phyloP scores from a whole-genome alignment of 2,329 filamentous ascomycete species.

The Botrytis paeoniae region DNA sequence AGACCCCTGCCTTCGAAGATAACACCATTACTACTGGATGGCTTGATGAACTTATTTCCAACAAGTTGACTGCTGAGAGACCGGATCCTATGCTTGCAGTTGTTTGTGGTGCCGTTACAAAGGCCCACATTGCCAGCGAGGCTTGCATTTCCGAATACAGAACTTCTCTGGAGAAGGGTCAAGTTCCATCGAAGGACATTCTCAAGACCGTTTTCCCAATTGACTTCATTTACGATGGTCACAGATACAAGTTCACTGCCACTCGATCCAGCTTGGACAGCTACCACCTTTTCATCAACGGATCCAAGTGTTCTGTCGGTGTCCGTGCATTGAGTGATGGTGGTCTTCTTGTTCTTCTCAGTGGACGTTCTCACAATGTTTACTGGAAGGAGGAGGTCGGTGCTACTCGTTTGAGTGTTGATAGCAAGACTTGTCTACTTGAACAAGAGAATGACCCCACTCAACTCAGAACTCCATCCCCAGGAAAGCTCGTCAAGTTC shows the following conservation, averaged over 20 bases:
- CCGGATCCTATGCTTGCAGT: constrained; percentile 93
- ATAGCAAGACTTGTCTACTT: constrained; percentile 95
- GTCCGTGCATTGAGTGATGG: constrained; percentile 91
- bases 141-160: constrained; percentile 83
- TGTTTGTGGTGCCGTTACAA: constrained; percentile 89
- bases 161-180: constrained; percentile 88
- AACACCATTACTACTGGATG: constrained; percentile 99
- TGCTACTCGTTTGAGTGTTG: constrained; percentile 90
- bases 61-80: constrained; percentile 93
- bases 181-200: constrained; percentile 94
- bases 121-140: constrained; percentile 93
- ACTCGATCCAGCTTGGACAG: constrained; percentile 89
- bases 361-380: constrained; percentile 92
- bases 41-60: constrained; percentile 97
- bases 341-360: constrained; percentile 84
- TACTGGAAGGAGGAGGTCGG: constrained; percentile 99
- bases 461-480: constrained; percentile 89
- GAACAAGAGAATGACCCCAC: constrained; percentile 99
- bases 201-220: constrained; percentile 96
- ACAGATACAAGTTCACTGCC: constrained; percentile 96
- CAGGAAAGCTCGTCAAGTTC: constrained; percentile 97
- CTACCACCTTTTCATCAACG: constrained; percentile 98
- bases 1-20: constrained; percentile 96
- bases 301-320: constrained; percentile 91
- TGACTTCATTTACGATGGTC: constrained; percentile 98